Percentiles rank a stretch among this genome's conserved stretches.
Conservation (phyloP, 1,284 basidiomycete genomes). For the Puccinia polysora region DNA sequence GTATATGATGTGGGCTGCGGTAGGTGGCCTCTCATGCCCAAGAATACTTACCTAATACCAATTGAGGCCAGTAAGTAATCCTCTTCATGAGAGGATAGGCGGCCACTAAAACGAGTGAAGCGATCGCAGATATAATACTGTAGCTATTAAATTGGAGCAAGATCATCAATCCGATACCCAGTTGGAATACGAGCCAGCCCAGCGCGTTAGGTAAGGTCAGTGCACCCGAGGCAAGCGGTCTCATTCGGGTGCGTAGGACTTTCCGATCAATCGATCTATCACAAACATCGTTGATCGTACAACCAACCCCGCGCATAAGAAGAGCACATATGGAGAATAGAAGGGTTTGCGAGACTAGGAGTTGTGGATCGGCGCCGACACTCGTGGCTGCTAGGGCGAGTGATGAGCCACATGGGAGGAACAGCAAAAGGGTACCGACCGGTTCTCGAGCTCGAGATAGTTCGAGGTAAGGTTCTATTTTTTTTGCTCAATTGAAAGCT, state of each 20-base stretch:
- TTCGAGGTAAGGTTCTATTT: slow-evolving; percentile 22
- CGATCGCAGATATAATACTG: slow-evolving; percentile 85
- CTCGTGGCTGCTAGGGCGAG: slow-evolving; percentile 89
- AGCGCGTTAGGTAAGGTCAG: slow-evolving; percentile 72
- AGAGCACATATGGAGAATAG: slow-evolving; percentile 86
- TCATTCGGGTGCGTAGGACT: slow-evolving; percentile 69
- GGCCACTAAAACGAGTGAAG: slow-evolving; percentile 77
- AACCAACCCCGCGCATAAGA: slow-evolving; percentile 96
- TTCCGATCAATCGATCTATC: slow-evolving; percentile 82
- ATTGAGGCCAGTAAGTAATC: slow-evolving; percentile 92
- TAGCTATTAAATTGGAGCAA: slow-evolving; percentile 90
- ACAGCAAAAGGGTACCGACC: slow-evolving; percentile 27
- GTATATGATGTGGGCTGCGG: too few relatives aligned
- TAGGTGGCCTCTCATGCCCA: background rate
- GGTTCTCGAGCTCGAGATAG: slow-evolving; percentile 22
- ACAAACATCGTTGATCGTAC: slow-evolving; percentile 99
- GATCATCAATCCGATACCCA: slow-evolving; percentile 79
- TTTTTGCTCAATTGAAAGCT: background rate
- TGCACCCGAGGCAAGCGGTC: slow-evolving; percentile 76
- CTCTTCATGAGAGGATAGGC: slow-evolving; percentile 98
- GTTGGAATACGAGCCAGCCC: slow-evolving; percentile 75
- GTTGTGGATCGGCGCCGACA: slow-evolving; percentile 62
- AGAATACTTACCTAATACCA: slow-evolving; percentile 69
- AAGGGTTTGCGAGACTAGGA: slow-evolving; percentile 68
- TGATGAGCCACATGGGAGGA: slow-evolving; percentile 66